Evolutionary conservation across 371 early-diverging fungal genomes (phyloP).

Genomic region (Lichtheimia corymbifera): DNA sequence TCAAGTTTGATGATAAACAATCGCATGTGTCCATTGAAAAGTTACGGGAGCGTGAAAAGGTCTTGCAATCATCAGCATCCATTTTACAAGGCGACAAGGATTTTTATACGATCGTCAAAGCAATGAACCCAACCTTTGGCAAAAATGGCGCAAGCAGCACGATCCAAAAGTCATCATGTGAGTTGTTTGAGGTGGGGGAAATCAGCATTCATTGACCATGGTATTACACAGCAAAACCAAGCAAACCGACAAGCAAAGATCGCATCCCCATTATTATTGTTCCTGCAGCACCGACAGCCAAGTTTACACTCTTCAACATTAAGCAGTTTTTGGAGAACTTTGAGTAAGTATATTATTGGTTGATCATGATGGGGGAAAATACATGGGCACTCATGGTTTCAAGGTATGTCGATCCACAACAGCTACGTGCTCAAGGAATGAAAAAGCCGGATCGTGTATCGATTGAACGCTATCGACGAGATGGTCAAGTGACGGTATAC

Average conservation of each 20-base stretch:
- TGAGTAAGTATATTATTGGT: slow-evolving; percentile 38
- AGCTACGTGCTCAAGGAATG: slow-evolving; percentile 61
- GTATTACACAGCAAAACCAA: neutral
- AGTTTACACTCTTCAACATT: slow-evolving; percentile 84
- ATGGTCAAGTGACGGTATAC: slow-evolving; percentile 54
- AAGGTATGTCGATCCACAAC: slow-evolving; percentile 69
- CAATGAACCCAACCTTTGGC: neutral
- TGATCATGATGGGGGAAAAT: neutral
- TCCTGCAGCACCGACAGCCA: slow-evolving; percentile 81
- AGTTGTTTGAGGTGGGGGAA: too few relatives aligned
- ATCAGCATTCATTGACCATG: too few relatives aligned
- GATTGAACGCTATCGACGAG: slow-evolving; percentile 57
- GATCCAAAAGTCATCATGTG: too few relatives aligned
- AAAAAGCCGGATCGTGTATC: slow-evolving; percentile 63
- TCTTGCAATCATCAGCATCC: neutral
- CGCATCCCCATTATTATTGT: slow-evolving; percentile 86
- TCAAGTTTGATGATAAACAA: neutral
- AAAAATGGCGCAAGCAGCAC: too few relatives aligned
- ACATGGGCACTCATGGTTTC: neutral
- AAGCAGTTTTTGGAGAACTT: slow-evolving; percentile 77
- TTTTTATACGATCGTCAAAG: neutral
- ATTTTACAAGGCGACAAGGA: neutral
- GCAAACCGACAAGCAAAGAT: slow-evolving; percentile 19
- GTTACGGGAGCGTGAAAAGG: neutral
- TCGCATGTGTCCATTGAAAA: slow-evolving; percentile 1